Base-by-base conservation (phyloP, 148 eudicot species). In the Silene latifolia region DNA sequence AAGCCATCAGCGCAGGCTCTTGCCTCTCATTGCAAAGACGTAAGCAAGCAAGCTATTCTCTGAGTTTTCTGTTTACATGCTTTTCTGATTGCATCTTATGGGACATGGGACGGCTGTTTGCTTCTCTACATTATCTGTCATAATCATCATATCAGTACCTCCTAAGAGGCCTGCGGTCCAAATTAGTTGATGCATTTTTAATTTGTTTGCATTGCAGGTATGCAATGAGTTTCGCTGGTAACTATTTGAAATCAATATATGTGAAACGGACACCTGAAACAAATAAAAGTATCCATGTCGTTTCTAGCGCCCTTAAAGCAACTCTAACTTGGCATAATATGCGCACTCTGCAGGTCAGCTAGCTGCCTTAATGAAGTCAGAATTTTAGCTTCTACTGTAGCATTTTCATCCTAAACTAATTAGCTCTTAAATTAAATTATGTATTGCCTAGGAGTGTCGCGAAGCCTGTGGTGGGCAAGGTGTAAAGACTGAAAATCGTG, bases 391-490 rank as follows among this genome's bases (percentile, higher is more conserved):
- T 24, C 14, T 39, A 44, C 15, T n/a, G n/a, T n/a, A n/a, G n/a
- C 48, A 10, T 44, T 46, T 35, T 71, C 27, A 25, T 29, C 39
- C 9, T 57, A 57, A 59, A 51, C 15, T 61, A 32, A 69, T 42
- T 12, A 60, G 63, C 12, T 47, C 59, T 51, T 48, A 15, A 14
- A 60, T 51, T 48, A 15, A 14, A 60, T 29, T 44, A 65, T 64
- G 73, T 53, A 68, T 63, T 20, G 12, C 63, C 7, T 84, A 95
- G 96, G 99, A 95, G 83, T 95, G 99, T 63, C 96, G 99, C 51
- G 99, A 95, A 86, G 99, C 97, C 63, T 89, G 93, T 77, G 99
- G 99, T 13, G 99, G 99, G 48, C 99, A 95, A 80, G 99, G 99
- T 65, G 64, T 95, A 70, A 95, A 92, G 86, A 92, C 99, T 23